Conservation (phyloP, 2,329 filamentous ascomycete species). For the Apiospora rasikravindrae region DNA sequence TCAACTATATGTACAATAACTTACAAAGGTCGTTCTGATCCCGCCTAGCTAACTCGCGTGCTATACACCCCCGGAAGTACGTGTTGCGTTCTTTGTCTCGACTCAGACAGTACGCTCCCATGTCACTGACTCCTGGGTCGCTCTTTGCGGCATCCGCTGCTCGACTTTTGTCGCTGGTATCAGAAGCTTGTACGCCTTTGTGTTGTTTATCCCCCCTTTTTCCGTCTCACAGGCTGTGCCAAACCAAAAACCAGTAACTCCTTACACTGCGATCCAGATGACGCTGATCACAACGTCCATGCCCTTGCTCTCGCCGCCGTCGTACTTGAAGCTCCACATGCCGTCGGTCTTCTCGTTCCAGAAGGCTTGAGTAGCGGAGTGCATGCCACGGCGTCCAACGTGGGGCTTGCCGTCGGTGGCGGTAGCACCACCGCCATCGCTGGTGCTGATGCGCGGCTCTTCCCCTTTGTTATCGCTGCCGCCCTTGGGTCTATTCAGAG, state of each 20-base stretch:
- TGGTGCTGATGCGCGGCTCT: constrained; percentile 60
- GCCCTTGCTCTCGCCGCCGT: constrained; percentile 68
- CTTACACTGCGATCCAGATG: constrained; percentile 76
- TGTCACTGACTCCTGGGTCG: background rate
- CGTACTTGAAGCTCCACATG: constrained; percentile 89
- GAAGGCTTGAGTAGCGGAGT: constrained; percentile 83
- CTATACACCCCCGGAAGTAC: constrained; percentile 10
- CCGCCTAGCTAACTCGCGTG: constrained; percentile 11
- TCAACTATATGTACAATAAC: constrained; percentile 14
- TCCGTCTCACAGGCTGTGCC: background rate
- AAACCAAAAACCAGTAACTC: background rate
- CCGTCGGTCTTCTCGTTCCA: constrained; percentile 92
- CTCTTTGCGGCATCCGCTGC: constrained; percentile 6
- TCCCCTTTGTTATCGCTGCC: constrained; percentile 53
- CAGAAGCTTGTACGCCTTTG: background rate
- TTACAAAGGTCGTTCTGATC: constrained; percentile 14
- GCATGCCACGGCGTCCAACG: constrained; percentile 87
- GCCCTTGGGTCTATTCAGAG: constrained; percentile 64
- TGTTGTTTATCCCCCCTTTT: background rate
- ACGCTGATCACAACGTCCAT: constrained; percentile 74
- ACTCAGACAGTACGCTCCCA: background rate
- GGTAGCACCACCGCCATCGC: constrained; percentile 55
- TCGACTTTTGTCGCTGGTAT: constrained; percentile 13
- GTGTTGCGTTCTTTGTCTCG: background rate
- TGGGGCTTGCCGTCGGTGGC: constrained; percentile 71